A percentile compares a stretch with the other conserved stretches of the same genome.
Evolutionary conservation across 1,139 yeast genomes (phyloP).

Genomic region (Geotrichum australiense): DNA sequence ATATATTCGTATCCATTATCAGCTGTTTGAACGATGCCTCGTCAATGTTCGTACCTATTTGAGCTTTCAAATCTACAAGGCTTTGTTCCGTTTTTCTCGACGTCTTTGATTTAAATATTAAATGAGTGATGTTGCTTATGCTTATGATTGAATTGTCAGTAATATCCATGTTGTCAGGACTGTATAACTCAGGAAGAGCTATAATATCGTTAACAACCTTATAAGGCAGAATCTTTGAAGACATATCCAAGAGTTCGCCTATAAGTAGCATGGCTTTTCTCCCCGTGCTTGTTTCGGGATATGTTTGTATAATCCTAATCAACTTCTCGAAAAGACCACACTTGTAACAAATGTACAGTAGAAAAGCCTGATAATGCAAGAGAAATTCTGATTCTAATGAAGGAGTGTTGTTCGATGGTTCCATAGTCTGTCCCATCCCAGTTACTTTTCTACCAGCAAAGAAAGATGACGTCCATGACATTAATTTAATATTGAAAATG

Average conservation of each 20-base stretch:
- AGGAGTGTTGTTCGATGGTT: conserved; percentile 5
- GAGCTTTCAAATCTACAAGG: conserved; percentile 36
- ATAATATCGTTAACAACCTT: conserved; percentile 28
- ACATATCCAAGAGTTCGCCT: conserved; percentile 53
- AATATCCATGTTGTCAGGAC: conserved; percentile 19
- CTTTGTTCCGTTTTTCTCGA: conserved; percentile 30
- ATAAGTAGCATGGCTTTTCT: conserved; percentile 59
- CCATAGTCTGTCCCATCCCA: conserved; percentile 2
- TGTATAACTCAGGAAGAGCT: conserved; percentile 31
- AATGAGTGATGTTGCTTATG: conserved; percentile 42
- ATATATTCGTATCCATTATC: conserved; percentile 60
- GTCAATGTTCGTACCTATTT: conserved; percentile 51
- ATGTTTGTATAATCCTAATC: conserved; percentile 42
- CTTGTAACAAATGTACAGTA: conserved; percentile 47
- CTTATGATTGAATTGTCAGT: conserved; percentile 35
- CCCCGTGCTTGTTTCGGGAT: conserved; percentile 40
- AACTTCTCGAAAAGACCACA: conserved; percentile 52
- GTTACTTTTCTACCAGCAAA: conserved; percentile 34
- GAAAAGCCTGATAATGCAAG: conserved; percentile 57
- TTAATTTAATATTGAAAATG: conserved; percentile 51
- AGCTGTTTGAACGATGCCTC: conserved; percentile 63
- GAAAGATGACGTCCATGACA: conserved; percentile 49
- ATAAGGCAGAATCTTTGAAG: conserved; percentile 49
- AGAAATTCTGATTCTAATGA: conserved; percentile 22
- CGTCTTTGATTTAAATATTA: conserved; percentile 22